phyloP scores from a whole-genome alignment of 305 asterid species.

The Ruellia speciosa region DNA sequence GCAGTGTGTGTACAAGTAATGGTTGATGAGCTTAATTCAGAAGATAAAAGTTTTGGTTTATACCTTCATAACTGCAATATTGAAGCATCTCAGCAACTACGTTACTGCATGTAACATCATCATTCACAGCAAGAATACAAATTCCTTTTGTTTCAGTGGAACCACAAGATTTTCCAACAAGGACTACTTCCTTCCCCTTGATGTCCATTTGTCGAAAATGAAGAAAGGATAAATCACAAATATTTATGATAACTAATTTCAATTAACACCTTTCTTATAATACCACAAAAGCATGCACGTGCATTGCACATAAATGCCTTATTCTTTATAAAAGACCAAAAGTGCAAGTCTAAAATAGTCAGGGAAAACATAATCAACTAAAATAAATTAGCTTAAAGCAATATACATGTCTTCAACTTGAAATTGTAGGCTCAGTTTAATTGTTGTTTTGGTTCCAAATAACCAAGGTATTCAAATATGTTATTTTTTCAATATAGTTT shows the following conservation, averaged over 20 bases:
- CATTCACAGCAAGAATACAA: constrained; percentile 39
- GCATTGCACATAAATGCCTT: neutral
- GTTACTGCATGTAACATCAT: constrained; percentile 35
- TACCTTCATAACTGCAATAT: constrained; percentile 47
- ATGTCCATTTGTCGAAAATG: constrained; percentile 23
- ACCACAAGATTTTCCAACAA: constrained; percentile 22
- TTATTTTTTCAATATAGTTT: too few species aligned
- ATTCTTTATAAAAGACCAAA: neutral
- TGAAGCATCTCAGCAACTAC: constrained; percentile 42
- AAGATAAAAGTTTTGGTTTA: neutral
- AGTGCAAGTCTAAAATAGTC: too few species aligned
- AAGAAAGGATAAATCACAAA: constrained; percentile 7
- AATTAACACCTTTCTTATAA: neutral
- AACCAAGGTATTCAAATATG: too few species aligned
- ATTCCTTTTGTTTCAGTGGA: constrained; percentile 32
- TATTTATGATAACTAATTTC: neutral
- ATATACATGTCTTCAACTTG: too few species aligned
- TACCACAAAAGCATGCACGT: neutral
- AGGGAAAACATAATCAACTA: too few species aligned
- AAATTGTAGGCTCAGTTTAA: too few species aligned
- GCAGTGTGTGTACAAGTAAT: neutral
- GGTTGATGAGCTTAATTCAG: neutral
- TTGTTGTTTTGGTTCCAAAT: too few species aligned
- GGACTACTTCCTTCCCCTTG: constrained; percentile 17
- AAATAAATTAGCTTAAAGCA: too few species aligned